Evolutionary conservation across 768 basidiomycete species (phyloP).

Genomic region (Trametes elegans): DNA sequence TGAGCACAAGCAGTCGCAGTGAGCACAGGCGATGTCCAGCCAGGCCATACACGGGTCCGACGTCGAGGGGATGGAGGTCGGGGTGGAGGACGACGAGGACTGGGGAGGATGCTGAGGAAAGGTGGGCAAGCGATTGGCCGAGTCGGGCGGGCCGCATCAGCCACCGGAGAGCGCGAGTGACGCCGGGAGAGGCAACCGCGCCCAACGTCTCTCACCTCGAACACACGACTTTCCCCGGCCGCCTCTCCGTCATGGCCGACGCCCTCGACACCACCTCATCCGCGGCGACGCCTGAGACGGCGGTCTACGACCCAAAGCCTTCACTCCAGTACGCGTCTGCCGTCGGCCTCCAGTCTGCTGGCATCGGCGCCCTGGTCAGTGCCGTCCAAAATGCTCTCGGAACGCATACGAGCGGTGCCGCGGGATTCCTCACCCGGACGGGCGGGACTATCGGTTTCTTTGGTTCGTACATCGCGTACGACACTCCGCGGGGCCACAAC

Average conservation of each 20-base stretch:
- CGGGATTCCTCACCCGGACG: slow-evolving; percentile 83
- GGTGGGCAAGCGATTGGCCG: slow-evolving; percentile 12
- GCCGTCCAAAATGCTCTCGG: slow-evolving; percentile 79
- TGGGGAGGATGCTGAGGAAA: slow-evolving; percentile 7
- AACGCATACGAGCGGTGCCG: slow-evolving; percentile 72
- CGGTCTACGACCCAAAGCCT: slow-evolving; percentile 48
- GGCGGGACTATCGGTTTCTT: slow-evolving; percentile 92
- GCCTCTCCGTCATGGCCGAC: slow-evolving; percentile 24
- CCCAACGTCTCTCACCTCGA: slow-evolving; percentile 12
- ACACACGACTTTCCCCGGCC: slow-evolving; percentile 19
- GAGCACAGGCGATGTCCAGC: no score
- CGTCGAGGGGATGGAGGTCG: background rate
- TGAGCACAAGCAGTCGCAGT: background rate
- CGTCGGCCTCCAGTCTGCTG: slow-evolving; percentile 61
- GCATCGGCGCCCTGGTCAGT: slow-evolving; percentile 67
- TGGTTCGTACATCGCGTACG: slow-evolving; percentile 48
- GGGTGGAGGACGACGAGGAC: background rate
- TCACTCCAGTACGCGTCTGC: slow-evolving; percentile 54
- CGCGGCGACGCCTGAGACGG: slow-evolving; percentile 6
- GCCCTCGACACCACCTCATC: slow-evolving; percentile 16
- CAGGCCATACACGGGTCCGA: no score
- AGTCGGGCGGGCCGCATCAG: slow-evolving; percentile 9
- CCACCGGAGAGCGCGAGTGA: slow-evolving; percentile 14
- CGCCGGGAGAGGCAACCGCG: slow-evolving; percentile 17
- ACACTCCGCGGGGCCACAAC: background rate